Conservation (phyloP, 768 basidiomycete genomes). For the Tylopilus intermedius region DNA sequence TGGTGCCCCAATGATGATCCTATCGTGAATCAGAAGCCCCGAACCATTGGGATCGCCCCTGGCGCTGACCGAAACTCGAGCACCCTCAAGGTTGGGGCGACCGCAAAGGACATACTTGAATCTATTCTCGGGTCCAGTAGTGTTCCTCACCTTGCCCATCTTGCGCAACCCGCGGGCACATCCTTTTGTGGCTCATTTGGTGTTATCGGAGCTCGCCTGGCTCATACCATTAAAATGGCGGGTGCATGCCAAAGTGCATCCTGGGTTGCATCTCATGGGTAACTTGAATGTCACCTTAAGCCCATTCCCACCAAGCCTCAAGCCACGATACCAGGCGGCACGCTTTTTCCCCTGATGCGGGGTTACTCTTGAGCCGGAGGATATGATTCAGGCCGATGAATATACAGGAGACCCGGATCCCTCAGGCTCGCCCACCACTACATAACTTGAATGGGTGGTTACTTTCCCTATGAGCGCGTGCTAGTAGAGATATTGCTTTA, state of each 20-base stretch:
- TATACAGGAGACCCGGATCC: neutral
- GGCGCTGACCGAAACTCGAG: slow-evolving; percentile 13
- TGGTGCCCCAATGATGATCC: slow-evolving; percentile 32
- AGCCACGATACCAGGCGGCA: neutral
- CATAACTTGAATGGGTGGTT: neutral
- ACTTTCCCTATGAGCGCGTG: neutral
- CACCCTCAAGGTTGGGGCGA: slow-evolving; percentile 6
- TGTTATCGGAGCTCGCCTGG: slow-evolving; percentile 19
- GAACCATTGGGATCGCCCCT: slow-evolving; percentile 27
- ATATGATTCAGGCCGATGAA: neutral
- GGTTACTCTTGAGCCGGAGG: neutral
- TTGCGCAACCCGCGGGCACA: slow-evolving; percentile 13
- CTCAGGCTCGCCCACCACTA: neutral
- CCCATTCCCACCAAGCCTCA: neutral
- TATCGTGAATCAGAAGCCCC: slow-evolving; percentile 25
- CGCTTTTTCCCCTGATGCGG: neutral
- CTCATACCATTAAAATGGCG: slow-evolving; percentile 18
- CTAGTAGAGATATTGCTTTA: neutral
- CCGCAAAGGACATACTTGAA: slow-evolving; percentile 27
- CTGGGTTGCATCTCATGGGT: slow-evolving; percentile 23
- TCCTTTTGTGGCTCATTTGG: slow-evolving; percentile 28
- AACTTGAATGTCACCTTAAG: neutral
- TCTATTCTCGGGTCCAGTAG: slow-evolving; percentile 20
- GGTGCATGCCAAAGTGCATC: slow-evolving; percentile 13
- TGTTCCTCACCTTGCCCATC: neutral